These are phyloP conservation scores for Hymenoscyphus fructigenus DNA, from an alignment of 2,329 filamentous ascomycete species.

Conservation along the genomic window DNA sequence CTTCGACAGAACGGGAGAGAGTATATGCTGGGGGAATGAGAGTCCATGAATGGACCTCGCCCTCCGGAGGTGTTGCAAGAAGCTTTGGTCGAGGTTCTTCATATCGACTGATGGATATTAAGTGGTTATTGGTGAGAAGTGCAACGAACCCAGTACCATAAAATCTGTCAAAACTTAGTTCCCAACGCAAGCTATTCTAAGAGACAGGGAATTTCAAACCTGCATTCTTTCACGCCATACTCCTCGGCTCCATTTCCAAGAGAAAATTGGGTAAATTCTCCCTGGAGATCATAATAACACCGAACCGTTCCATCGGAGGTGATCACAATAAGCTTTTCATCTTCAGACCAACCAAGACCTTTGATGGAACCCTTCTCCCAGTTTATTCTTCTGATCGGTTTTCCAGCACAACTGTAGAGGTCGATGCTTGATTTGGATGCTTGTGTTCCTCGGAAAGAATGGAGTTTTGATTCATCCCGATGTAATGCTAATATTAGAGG, in stretches of 20 bases:
- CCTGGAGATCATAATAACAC: conserved; percentile 85
- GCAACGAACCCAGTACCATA: conserved; percentile 93
- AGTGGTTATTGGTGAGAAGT: conserved; percentile 80
- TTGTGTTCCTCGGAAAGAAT: conserved; percentile 71
- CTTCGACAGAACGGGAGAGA: conserved; percentile 89
- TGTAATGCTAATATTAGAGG: conserved; percentile 65
- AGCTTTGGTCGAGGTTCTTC: conserved; percentile 84
- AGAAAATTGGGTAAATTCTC: conserved; percentile 92
- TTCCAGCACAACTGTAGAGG: conserved; percentile 90
- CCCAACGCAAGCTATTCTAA: background rate
- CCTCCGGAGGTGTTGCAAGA: conserved; percentile 73
- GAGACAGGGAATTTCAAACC: conserved; percentile 36
- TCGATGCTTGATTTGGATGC: conserved; percentile 82
- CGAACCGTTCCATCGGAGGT: conserved; percentile 87
- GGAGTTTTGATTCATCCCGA: conserved; percentile 82
- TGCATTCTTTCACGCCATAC: conserved; percentile 81
- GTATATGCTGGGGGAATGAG: conserved; percentile 86
- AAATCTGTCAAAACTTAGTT: conserved; percentile 50
- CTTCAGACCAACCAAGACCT: conserved; percentile 93
- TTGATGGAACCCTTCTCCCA: conserved; percentile 91
- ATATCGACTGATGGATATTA: conserved; percentile 86
- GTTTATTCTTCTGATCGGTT: conserved; percentile 78
- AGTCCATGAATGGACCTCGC: conserved; percentile 82
- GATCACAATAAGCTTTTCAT: conserved; percentile 86
- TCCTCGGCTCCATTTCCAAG: conserved; percentile 88